These are phyloP conservation scores for Chlorokybus atmophyticus DNA, from an alignment of 139 green algal genomes.

Conservation along the genomic window DNA sequence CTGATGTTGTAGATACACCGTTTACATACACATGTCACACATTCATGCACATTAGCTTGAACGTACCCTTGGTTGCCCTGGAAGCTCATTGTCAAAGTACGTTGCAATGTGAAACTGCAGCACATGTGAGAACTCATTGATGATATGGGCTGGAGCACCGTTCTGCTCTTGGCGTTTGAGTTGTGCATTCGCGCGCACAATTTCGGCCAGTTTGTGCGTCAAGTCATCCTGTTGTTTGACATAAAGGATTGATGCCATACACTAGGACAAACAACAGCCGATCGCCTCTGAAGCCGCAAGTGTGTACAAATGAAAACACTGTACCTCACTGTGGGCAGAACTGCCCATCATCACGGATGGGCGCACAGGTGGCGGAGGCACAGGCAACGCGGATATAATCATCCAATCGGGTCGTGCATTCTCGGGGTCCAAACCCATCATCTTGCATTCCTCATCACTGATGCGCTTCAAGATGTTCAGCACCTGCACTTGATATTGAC, in stretches of 20 bases:
- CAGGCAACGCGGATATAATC: slow-evolving; percentile 75
- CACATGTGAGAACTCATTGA: slow-evolving; percentile 61
- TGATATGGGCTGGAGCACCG: slow-evolving; percentile 78
- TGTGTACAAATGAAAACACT: too few species aligned
- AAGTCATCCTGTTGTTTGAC: slow-evolving; percentile 95
- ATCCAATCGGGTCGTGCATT: slow-evolving; percentile 85
- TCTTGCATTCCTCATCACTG: slow-evolving; percentile 73
- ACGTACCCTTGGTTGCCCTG: slow-evolving; percentile 57
- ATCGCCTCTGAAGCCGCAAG: too few species aligned
- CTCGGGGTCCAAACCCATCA: slow-evolving; percentile 73
- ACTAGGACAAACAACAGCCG: too few species aligned
- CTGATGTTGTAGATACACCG: slow-evolving; percentile 1
- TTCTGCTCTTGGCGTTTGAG: slow-evolving; percentile 69
- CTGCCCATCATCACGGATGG: slow-evolving; percentile 88
- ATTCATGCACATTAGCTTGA: not conserved
- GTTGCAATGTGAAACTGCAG: slow-evolving; percentile 84
- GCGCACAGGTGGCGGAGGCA: slow-evolving; percentile 78
- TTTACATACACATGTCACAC: not conserved
- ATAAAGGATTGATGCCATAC: too few species aligned
- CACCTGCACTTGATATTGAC: slow-evolving; percentile 14
- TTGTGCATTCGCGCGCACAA: slow-evolving; percentile 81
- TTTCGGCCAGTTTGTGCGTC: slow-evolving; percentile 92
- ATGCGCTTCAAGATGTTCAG: slow-evolving; percentile 83
- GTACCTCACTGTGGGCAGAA: slow-evolving; percentile 26
- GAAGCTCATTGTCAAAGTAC: slow-evolving; percentile 93